Evolutionary conservation across 805 yeast species (phyloP).

Genomic region (Blastobotrys terrestris): DNA sequence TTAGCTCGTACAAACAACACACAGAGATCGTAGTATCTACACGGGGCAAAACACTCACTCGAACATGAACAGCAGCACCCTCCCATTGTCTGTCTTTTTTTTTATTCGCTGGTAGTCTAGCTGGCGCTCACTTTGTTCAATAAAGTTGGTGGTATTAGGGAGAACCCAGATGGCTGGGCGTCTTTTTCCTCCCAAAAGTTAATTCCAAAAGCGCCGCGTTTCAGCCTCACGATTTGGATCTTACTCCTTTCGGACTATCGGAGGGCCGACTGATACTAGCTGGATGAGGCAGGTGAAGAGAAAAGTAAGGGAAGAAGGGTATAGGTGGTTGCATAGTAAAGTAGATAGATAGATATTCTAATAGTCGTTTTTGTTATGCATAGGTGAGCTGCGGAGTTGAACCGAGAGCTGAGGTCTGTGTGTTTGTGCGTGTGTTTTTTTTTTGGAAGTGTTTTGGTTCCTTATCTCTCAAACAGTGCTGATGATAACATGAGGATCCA

Average conservation of each 20-base stretch:
- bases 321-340: too few relatives aligned
- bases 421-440: not conserved
- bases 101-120: not conserved
- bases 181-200: not conserved
- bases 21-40: not conserved
- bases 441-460: not conserved
- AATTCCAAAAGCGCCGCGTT: not conserved
- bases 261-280: too few relatives aligned
- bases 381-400: too few relatives aligned
- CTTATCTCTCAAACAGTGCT: not conserved
- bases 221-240: not conserved
- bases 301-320: not conserved
- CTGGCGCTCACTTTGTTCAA: not conserved
- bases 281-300: not conserved
- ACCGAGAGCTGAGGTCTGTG: too few relatives aligned
- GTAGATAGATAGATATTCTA: too few relatives aligned
- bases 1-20: conserved; percentile 18
- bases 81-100: conserved; percentile 12
- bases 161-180: not conserved
- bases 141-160: not conserved
- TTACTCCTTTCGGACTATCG: not conserved
- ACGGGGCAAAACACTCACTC: conserved; percentile 13
- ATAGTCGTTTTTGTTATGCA: too few relatives aligned
- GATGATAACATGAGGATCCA: too few relatives aligned
- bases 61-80: conserved; percentile 19